phyloP scores from a whole-genome alignment of 208 protist species.

The Trypanosoma scelopori region DNA sequence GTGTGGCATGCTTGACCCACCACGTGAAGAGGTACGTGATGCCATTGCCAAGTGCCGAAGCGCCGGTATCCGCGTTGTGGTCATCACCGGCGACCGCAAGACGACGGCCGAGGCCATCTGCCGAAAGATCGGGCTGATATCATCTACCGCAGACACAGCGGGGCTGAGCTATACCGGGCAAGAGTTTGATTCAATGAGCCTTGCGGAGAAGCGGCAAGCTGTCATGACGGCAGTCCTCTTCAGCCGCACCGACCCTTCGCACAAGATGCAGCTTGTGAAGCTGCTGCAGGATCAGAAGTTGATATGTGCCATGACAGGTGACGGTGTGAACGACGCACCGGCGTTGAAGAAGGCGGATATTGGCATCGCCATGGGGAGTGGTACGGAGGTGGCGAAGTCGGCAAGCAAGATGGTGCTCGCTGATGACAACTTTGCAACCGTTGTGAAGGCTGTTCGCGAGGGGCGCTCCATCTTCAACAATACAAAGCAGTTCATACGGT shows the following conservation, averaged over 20 bases:
- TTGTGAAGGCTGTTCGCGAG: constrained; percentile 95
- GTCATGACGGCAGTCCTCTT: constrained; percentile 74
- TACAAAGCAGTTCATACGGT: constrained; percentile 98
- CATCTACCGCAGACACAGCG: constrained; percentile 17
- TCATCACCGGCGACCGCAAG: constrained; percentile 97
- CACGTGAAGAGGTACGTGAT: constrained; percentile 83
- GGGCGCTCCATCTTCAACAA: constrained; percentile 97
- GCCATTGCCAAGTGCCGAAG: constrained; percentile 91
- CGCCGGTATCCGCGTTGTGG: constrained; percentile 97
- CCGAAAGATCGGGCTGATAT: constrained; percentile 92
- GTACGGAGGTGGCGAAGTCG: constrained; percentile 97
- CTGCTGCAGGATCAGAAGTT: constrained; percentile 78
- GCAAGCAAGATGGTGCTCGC: constrained; percentile 96
- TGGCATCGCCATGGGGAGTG: constrained; percentile 98
- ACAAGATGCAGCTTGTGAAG: constrained; percentile 88
- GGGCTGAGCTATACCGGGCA: constrained; percentile 67
- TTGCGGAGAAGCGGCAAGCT: constrained; percentile 46
- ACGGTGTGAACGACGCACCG: constrained; percentile 94
- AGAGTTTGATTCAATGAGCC: constrained; percentile 74
- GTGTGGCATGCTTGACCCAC: constrained; percentile 95
- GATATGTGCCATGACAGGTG: constrained; percentile 91
- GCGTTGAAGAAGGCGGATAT: constrained; percentile 99
- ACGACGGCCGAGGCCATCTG: constrained; percentile 96
- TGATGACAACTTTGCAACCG: constrained; percentile 97
- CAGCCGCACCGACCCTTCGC: constrained; percentile 78